Evolutionary conservation across 2,329 filamentous ascomycete species (phyloP).

Genomic region (Colletotrichum eleusines): DNA sequence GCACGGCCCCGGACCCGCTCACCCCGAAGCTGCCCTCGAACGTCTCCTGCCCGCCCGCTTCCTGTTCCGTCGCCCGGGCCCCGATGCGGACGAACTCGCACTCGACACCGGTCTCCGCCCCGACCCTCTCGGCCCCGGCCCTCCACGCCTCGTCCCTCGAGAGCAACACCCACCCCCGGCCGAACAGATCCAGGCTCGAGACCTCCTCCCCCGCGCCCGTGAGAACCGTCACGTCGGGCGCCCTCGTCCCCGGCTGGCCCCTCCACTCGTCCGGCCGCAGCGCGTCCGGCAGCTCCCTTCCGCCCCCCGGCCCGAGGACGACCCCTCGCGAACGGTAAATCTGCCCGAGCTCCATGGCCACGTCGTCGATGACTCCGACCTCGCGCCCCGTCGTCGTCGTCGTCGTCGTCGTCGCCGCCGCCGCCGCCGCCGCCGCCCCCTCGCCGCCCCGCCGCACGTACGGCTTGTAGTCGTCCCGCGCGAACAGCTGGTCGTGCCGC

Average conservation of each 20-base stretch:
- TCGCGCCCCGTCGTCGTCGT: constrained; percentile 2
- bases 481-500: constrained; percentile 46
- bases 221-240: constrained; percentile 42
- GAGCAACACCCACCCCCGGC: constrained; percentile 47
- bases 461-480: constrained; percentile 43
- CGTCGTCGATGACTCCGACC: constrained; percentile 5
- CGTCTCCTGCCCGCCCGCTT: background rate
- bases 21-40: constrained; percentile 15
- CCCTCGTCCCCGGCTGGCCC: constrained; percentile 44
- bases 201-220: background rate
- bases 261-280: constrained; percentile 44
- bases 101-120: background rate
- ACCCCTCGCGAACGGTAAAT: constrained; percentile 15
- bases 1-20: constrained; percentile 1
- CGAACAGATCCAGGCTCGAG: constrained; percentile 13
- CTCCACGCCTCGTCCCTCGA: constrained; percentile 54
- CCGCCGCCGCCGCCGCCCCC: no score
- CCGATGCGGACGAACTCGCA: constrained; percentile 14
- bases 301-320: background rate
- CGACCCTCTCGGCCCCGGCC: background rate
- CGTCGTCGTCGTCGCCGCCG: no score
- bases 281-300: constrained; percentile 15
- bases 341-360: constrained; percentile 25
- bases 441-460: constrained; percentile 27
- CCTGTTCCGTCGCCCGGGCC: background rate